A percentile compares a stretch with the other conserved stretches of the same genome.
Conservation (phyloP, 805 yeast species). For the Lachancea quebecensis region DNA sequence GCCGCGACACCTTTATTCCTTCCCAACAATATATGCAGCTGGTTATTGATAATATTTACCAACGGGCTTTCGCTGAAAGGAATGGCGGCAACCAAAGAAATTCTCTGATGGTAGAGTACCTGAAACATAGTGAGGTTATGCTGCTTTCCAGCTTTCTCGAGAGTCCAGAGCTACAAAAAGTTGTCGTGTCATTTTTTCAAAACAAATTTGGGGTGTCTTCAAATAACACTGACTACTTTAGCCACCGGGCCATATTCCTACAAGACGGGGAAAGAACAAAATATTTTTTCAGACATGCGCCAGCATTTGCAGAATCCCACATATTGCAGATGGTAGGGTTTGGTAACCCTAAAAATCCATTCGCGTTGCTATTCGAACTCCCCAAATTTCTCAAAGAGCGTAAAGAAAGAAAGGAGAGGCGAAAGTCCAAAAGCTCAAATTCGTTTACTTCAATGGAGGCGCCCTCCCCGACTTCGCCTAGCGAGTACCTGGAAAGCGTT, state of each 20-base stretch:
- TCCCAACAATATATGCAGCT: constrained; percentile 69
- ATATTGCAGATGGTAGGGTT: constrained; percentile 70
- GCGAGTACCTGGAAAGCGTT: constrained; percentile 21
- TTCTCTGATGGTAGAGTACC: constrained; percentile 30
- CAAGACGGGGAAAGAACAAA: constrained; percentile 37
- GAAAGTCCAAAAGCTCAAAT: constrained; percentile 29
- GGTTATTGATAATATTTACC: constrained; percentile 73
- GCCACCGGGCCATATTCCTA: constrained; percentile 35
- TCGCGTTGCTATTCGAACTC: constrained; percentile 64
- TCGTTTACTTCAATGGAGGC: constrained; percentile 8
- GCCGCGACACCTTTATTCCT: constrained; percentile 80
- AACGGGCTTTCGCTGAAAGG: constrained; percentile 38
- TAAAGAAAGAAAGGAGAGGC: constrained; percentile 63
- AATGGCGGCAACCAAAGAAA: constrained; percentile 26
- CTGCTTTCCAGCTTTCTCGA: constrained; percentile 51
- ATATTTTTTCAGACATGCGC: constrained; percentile 72
- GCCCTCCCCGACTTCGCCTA: neutral
- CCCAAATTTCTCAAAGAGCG: constrained; percentile 68
- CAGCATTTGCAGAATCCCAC: constrained; percentile 70
- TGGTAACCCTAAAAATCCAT: constrained; percentile 70
- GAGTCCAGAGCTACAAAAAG: constrained; percentile 47
- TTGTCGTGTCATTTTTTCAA: constrained; percentile 57
- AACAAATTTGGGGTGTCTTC: constrained; percentile 60
- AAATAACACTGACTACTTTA: constrained; percentile 56
- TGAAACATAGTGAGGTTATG: constrained; percentile 59